Percentiles rank a stretch among this genome's conserved stretches.
These are phyloP conservation scores for Mycena vitilis DNA, from an alignment of 768 basidiomycete genomes.

Conservation along the genomic window DNA sequence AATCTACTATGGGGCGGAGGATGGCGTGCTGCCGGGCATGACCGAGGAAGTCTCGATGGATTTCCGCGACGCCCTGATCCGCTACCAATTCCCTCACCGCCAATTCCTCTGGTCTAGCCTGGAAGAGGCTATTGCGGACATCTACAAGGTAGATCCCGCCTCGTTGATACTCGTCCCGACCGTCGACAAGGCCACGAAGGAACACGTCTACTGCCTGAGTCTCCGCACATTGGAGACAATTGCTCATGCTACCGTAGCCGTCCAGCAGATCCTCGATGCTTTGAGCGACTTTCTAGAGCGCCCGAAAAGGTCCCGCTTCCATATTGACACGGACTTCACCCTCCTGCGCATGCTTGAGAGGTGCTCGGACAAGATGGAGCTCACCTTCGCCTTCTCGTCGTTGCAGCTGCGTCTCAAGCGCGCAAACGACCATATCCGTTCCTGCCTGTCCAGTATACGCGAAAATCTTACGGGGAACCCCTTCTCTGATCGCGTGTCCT, in stretches of 20 bases:
- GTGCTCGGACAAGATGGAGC: not conserved
- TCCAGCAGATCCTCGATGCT: not conserved
- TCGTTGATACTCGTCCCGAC: too few species aligned
- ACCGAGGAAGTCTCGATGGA: too few species aligned
- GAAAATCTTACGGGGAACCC: not conserved
- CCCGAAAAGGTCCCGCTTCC: not conserved
- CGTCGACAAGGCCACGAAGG: too few species aligned
- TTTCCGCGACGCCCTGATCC: too few species aligned
- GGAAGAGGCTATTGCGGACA: too few species aligned
- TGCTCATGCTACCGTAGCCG: not conserved
- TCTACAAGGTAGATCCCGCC: too few species aligned
- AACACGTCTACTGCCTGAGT: too few species aligned
- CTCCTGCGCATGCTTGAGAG: not conserved
- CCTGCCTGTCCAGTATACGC: not conserved
- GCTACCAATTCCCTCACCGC: too few species aligned
- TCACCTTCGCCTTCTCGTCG: not conserved
- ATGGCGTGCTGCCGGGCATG: too few species aligned
- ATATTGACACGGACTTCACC: not conserved
- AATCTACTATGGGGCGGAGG: too few species aligned
- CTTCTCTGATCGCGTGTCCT: not conserved
- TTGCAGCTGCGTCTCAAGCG: not conserved
- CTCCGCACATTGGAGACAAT: too few species aligned
- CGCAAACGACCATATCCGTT: conserved; percentile 2
- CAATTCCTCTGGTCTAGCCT: too few species aligned
- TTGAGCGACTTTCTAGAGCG: not conserved